Percentiles rank a stretch among this genome's conserved stretches.
These are phyloP conservation scores for Xylariaceae sp. DNA, from an alignment of 2,329 filamentous ascomycete genomes.

Conservation along the genomic window DNA sequence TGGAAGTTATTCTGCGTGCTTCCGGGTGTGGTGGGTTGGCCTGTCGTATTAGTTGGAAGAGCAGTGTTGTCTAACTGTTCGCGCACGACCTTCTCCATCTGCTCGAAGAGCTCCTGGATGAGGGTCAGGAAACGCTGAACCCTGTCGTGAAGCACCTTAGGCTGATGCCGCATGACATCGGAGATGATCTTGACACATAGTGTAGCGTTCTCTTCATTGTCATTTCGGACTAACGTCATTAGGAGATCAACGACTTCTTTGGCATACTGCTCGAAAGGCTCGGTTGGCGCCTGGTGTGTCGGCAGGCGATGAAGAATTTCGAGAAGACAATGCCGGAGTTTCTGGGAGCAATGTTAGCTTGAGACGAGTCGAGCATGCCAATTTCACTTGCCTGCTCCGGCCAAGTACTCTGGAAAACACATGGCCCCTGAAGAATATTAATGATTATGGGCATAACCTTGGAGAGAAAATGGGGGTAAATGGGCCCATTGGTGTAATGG, in stretches of 20 bases:
- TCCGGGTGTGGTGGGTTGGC: constrained; percentile 61
- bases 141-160: constrained; percentile 69
- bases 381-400: constrained; percentile 69
- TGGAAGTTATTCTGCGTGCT: constrained; percentile 69
- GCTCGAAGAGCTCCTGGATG: constrained; percentile 92
- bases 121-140: constrained; percentile 87
- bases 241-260: constrained; percentile 84
- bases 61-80: constrained; percentile 85
- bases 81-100: constrained; percentile 89
- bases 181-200: constrained; percentile 97
- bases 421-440: constrained; percentile 74
- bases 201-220: constrained; percentile 99
- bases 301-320: constrained; percentile 88
- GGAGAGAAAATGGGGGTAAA: constrained; percentile 76
- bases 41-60: constrained; percentile 47
- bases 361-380: not conserved
- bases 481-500: constrained; percentile 70
- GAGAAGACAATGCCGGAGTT: constrained; percentile 85
- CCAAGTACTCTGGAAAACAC: constrained; percentile 86
- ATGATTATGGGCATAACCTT: constrained; percentile 88
- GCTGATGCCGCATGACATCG: constrained; percentile 90
- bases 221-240: constrained; percentile 78
- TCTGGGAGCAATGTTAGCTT: constrained; percentile 44
- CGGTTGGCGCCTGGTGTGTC: constrained; percentile 63
- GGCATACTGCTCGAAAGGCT: constrained; percentile 83